Base-by-base conservation (phyloP, 2,329 filamentous ascomycete species). In the Talaromyces amestolkiae region DNA sequence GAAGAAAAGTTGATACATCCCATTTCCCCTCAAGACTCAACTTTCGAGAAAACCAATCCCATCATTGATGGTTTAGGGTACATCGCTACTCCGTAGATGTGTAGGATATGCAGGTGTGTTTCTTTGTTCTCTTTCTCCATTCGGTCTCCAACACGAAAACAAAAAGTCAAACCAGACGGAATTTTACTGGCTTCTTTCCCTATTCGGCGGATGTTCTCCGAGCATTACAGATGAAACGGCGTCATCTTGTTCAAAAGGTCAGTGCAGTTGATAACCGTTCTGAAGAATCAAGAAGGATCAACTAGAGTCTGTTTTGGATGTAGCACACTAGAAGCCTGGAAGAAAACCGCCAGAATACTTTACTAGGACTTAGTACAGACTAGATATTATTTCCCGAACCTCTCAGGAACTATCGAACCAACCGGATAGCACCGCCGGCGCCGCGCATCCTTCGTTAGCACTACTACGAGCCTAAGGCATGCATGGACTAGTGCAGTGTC, bases 361-460 rank as follows among this genome's bases (percentile, higher is more conserved):
- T 37, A 1, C 35, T 5, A 5, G 13, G 9, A 37, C 35, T 37
- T 37, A 37, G 10, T 31, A 45, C 41, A 22, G 41, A 45, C 3
- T 22, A 19, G 49, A 53, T 9, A 41, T 31, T 51, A 51, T 27
- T 39, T 37, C 59, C 59, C 45, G 59, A 51, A 27, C n/a, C 59
- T 51, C 45, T 53, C 45, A 61, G 33, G 59, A 39, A 53, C 59
- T 15, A 60, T 61, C 33, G 33, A 49, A 39, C 59, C 59, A 61
- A 61, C 59, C 59, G 59, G 59, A 61, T 61, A 43, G 59, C 59
- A 53, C 22, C 27, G 43, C 33, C 45, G 35, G 33, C 43, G 45
- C 59, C 59, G 59, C 59, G 43, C 33, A 61, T 61, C 59, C 59
- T 61, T 51, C 59, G 27, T 45, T 60, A 19, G n/a, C n/a, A 1